phyloP scores from a whole-genome alignment of 2,329 filamentous ascomycete species.

The Aureobasidium lini region DNA sequence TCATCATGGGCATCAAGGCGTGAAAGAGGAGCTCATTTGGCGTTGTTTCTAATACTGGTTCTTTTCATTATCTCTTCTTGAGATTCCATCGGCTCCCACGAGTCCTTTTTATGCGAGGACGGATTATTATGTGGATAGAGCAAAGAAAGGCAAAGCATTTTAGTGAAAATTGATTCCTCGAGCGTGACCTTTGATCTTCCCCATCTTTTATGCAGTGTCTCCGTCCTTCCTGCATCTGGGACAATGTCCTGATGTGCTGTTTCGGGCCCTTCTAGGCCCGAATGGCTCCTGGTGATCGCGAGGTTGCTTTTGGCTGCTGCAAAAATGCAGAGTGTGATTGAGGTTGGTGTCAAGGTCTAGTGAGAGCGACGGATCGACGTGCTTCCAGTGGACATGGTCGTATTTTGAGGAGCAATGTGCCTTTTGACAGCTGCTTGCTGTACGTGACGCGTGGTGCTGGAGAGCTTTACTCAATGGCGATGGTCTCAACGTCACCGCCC shows the following conservation, averaged over 20 bases:
- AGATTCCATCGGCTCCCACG: neutral
- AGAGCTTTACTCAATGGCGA: neutral
- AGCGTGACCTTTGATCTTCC: neutral
- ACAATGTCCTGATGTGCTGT: too few species aligned
- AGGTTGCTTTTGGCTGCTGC: too few species aligned
- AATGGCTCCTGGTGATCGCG: too few species aligned
- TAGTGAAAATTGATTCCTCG: neutral
- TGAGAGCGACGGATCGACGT: too few species aligned
- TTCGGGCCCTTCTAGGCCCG: too few species aligned
- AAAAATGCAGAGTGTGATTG: too few species aligned
- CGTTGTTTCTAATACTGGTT: neutral
- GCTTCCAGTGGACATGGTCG: too few species aligned
- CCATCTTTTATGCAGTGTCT: too few species aligned
- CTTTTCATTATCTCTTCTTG: neutral
- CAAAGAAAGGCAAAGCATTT: neutral
- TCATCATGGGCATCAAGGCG: slow-evolving; percentile 6
- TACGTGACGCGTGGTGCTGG: too few species aligned
- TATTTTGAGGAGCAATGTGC: too few species aligned
- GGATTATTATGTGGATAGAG: neutral
- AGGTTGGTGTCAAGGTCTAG: too few species aligned
- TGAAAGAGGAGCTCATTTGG: neutral
- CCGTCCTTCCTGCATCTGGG: too few species aligned
- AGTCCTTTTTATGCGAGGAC: neutral
- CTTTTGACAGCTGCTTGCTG: neutral
- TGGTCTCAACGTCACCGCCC: neutral